These are phyloP conservation scores for Silybum marianum DNA, from an alignment of 129 eudicot species.

Conservation along the genomic window DNA sequence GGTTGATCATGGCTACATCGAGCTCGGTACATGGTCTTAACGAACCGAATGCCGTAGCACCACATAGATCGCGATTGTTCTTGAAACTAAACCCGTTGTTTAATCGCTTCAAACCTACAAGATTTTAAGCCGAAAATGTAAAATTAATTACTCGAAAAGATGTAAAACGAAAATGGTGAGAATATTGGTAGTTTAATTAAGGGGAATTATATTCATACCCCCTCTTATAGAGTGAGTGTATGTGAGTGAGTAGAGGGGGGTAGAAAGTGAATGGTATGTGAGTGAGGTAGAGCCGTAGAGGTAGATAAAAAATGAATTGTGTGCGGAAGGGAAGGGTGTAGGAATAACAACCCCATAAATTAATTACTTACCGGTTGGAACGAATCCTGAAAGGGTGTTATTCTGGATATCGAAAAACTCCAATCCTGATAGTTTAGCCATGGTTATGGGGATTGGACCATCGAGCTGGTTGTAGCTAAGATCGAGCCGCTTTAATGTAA, in stretches of 20 bases:
- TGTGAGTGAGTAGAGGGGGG: too few species aligned
- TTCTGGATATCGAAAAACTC: conserved; percentile 66
- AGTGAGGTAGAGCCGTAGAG: too few species aligned
- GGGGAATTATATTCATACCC: too few species aligned
- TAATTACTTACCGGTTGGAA: conserved; percentile 57
- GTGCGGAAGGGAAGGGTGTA: too few species aligned
- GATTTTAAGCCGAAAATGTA: neutral
- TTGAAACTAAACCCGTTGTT: conserved; percentile 45
- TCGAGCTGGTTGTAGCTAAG: conserved; percentile 70
- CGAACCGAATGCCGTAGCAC: conserved; percentile 44
- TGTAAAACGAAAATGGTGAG: neutral
- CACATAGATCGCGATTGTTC: conserved; percentile 73
- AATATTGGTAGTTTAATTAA: neutral
- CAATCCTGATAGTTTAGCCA: conserved; percentile 49
- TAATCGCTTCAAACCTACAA: conserved; percentile 64
- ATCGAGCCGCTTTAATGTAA: conserved; percentile 56
- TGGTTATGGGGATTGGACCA: conserved; percentile 57
- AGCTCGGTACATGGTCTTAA: conserved; percentile 63
- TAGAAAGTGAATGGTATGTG: too few species aligned
- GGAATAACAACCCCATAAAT: too few species aligned
- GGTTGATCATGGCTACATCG: conserved; percentile 46
- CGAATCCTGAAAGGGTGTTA: conserved; percentile 71
- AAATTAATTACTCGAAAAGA: neutral
- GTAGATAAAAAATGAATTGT: too few species aligned
- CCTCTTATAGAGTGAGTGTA: too few species aligned